These are phyloP conservation scores for Hyphopichia khmerensis DNA, from an alignment of 1,139 yeast genomes.

Conservation along the genomic window DNA sequence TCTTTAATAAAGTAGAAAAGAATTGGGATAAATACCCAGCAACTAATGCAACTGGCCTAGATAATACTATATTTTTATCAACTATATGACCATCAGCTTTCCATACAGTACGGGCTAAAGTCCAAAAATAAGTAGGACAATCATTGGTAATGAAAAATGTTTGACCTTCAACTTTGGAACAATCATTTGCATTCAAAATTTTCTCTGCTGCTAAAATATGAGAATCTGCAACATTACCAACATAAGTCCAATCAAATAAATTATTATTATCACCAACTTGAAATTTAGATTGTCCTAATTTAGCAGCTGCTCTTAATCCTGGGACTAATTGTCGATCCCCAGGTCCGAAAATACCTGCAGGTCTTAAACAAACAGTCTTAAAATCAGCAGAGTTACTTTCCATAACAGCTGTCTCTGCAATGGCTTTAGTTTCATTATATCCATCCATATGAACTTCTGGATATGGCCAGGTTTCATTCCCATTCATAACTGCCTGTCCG, in stretches of 20 bases:
- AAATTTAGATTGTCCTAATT: slow-evolving; percentile 82
- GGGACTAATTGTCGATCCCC: slow-evolving; percentile 98
- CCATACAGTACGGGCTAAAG: slow-evolving; percentile 95
- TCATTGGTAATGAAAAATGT: slow-evolving; percentile 91
- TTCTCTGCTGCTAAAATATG: slow-evolving; percentile 90
- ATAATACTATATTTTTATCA: slow-evolving; percentile 64
- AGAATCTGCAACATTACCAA: slow-evolving; percentile 98
- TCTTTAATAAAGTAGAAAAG: slow-evolving; percentile 65
- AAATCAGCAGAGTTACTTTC: slow-evolving; percentile 64
- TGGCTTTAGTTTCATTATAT: slow-evolving; percentile 91
- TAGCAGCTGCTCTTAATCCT: slow-evolving; percentile 81
- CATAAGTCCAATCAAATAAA: slow-evolving; percentile 94
- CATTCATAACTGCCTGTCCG: slow-evolving; percentile 87
- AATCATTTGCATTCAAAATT: slow-evolving; percentile 46
- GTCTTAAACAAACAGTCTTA: slow-evolving; percentile 82
- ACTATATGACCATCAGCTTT: slow-evolving; percentile 90
- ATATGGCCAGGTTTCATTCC: slow-evolving; percentile 92
- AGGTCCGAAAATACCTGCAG: slow-evolving; percentile 98
- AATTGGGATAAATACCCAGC: slow-evolving; percentile 81
- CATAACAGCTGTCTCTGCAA: slow-evolving; percentile 82
- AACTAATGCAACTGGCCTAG: slow-evolving; percentile 68
- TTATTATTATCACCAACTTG: slow-evolving; percentile 94
- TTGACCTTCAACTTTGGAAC: slow-evolving; percentile 68
- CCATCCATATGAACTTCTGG: slow-evolving; percentile 95
- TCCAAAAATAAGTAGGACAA: slow-evolving; percentile 95